Percentiles rank a stretch among this genome's conserved stretches.
Evolutionary conservation across 208 protist species (phyloP).

Genomic region (Acanthamoeba royreba): DNA sequence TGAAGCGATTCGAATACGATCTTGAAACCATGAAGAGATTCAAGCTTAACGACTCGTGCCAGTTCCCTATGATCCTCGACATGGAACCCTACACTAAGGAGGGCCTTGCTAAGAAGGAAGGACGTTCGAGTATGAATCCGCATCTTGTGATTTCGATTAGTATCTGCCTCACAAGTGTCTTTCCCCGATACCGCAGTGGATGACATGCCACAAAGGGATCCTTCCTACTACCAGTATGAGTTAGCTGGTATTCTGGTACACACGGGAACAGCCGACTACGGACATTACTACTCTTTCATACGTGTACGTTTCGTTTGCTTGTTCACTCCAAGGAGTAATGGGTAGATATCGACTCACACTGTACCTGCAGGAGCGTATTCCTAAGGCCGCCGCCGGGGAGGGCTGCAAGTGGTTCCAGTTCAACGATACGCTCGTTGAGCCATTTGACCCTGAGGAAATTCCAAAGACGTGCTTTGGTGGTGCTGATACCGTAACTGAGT

Average conservation of each 20-base stretch:
- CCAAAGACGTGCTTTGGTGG: constrained; percentile 64
- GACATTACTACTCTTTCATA: constrained; percentile 81
- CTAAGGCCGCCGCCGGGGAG: not conserved
- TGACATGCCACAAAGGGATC: not conserved
- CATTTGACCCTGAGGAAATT: constrained; percentile 52
- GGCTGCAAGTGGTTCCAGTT: constrained; percentile 67
- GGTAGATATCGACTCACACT: not conserved
- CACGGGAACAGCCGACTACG: constrained; percentile 72
- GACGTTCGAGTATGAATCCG: not conserved
- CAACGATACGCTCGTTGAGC: constrained; percentile 63
- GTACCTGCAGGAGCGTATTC: not conserved
- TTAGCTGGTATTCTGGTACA: constrained; percentile 78
- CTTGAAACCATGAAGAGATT: constrained; percentile 28
- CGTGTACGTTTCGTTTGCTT: constrained; percentile 42
- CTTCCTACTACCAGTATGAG: constrained; percentile 69
- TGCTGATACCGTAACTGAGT: constrained; percentile 56
- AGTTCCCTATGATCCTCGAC: constrained; percentile 75
- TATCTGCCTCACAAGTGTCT: not conserved
- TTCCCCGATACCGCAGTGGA: not conserved
- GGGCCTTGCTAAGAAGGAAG: not conserved
- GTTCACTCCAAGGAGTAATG: not conserved
- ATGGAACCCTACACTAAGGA: constrained; percentile 72
- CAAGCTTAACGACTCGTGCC: constrained; percentile 73
- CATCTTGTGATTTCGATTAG: not conserved
- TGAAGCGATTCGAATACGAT: constrained; percentile 73